These are phyloP conservation scores for Rhynchospora pubera DNA, from an alignment of 176 grass and related monocot genomes.

Conservation along the genomic window DNA sequence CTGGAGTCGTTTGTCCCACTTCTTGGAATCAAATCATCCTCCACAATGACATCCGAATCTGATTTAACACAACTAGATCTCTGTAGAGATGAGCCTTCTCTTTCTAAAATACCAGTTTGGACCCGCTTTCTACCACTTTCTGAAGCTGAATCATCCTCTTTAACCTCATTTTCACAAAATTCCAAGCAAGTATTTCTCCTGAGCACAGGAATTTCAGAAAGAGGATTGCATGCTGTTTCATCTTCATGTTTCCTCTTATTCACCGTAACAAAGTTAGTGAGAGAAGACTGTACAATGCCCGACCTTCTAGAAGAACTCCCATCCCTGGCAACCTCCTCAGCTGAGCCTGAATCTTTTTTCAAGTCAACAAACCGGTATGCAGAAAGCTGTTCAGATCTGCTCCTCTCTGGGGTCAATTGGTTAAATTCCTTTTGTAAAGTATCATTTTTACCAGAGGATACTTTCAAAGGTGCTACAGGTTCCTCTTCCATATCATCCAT, in stretches of 20 bases:
- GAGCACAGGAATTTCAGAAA: conserved; percentile 79
- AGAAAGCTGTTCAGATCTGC: conserved; percentile 36
- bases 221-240: conserved; percentile 32
- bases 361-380: conserved; percentile 31
- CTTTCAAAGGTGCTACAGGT: not conserved
- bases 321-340: conserved; percentile 3
- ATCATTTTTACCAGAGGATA: not conserved
- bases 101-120: conserved; percentile 10
- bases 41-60: not conserved
- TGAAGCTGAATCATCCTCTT: conserved; percentile 25
- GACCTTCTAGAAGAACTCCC: conserved; percentile 22
- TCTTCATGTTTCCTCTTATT: conserved; percentile 74
- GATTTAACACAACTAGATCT: not conserved
- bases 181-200: conserved; percentile 41
- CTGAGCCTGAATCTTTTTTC: conserved; percentile 25
- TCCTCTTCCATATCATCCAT: conserved; percentile 10
- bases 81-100: not conserved
- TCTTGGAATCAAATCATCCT: conserved; percentile 10
- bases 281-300: conserved; percentile 60
- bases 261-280: conserved; percentile 59
- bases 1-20: not conserved
- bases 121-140: conserved; percentile 28
- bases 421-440: not conserved
- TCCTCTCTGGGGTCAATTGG: conserved; percentile 15
- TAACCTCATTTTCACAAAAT: conserved; percentile 21